Base-by-base conservation (phyloP, 345 rosid genomes). In the Sisymbrium irio region DNA sequence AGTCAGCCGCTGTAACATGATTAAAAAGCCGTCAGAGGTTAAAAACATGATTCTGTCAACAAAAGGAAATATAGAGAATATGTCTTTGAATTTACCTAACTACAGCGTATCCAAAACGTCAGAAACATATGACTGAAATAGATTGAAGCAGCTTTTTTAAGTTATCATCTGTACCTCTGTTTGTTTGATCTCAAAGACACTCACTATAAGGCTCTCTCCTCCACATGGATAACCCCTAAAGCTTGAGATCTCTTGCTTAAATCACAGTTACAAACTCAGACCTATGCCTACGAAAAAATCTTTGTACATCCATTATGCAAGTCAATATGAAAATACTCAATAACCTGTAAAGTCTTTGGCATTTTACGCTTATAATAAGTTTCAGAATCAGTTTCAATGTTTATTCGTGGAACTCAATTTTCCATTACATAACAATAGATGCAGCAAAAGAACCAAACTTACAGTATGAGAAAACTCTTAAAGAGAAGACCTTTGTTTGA, bases 181-280 rank as follows among this genome's bases (percentile, higher is more conserved):
- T 71, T 82, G 81, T 59, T 81, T 13, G 30, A 95, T 86, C 78
- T 95, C 99, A 53, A 92, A 95, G 69, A 88, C 96, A n/a, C 94
- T 84, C 35, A 90, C 88, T 32, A 94, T 49, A 9, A 94, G 86
- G 55, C 81, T 88, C 71, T 89, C 94, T 4, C 88, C 88, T 67
- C 83, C 87, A 66, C 82, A 91, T 40, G 86, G 85, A 85, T 93
- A 97, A 66, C 82, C 96, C 50, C 96, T 87, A 75, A 91, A 85
- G 84, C 95, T 87, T 62, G 98, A 88, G 61, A 90, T 84, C 79
- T 95, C 97, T 98, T 92, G 89, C 79, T 74, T 68, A 37, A 20
- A 51, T 65, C 27, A 67, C 59, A 67, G 37, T 27, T 4, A 18
- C 46, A 17, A 46, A 51, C 5, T 69, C 75, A 69, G 9, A 68